Percentiles rank a stretch among this genome's conserved stretches.
Conservation (phyloP, 768 basidiomycete genomes). For the Podaxis sp. region DNA sequence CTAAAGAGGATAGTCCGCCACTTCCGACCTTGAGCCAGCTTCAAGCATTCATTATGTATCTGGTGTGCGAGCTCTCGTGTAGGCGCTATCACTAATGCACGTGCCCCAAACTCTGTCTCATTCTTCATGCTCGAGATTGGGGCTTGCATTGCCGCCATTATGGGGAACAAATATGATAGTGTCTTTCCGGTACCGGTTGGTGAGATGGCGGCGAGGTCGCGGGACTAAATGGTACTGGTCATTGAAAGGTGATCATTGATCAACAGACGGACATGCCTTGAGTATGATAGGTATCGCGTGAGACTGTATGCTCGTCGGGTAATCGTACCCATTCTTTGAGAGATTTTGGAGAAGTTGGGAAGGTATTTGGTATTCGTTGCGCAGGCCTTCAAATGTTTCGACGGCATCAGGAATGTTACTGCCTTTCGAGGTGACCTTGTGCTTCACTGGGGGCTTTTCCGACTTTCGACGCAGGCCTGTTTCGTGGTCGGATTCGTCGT, state of each 20-base stretch:
- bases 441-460: slow-evolving; percentile 4
- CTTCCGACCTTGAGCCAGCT: slow-evolving; percentile 75
- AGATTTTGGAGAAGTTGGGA: slow-evolving; percentile 67
- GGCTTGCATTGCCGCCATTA: slow-evolving; percentile 60
- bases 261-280: slow-evolving; percentile 46
- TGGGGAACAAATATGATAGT: slow-evolving; percentile 84
- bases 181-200: slow-evolving; percentile 99
- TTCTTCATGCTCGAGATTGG: slow-evolving; percentile 39
- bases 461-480: slow-evolving; percentile 8
- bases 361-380: slow-evolving; percentile 55
- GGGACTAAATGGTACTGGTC: slow-evolving; percentile 40
- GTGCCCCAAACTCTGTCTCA: slow-evolving; percentile 43
- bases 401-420: slow-evolving; percentile 59
- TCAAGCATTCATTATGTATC: slow-evolving; percentile 88
- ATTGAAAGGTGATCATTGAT: not conserved
- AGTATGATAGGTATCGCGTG: slow-evolving; percentile 78
- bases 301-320: slow-evolving; percentile 82
- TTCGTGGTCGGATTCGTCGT: slow-evolving; percentile 18
- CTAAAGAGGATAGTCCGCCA: slow-evolving; percentile 83
- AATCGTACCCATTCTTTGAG: slow-evolving; percentile 50
- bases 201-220: slow-evolving; percentile 91
- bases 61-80: slow-evolving; percentile 96
- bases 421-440: slow-evolving; percentile 47
- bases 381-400: slow-evolving; percentile 58
- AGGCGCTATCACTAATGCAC: slow-evolving; percentile 83